These are phyloP conservation scores for Globisporangium cylindrosporum DNA, from an alignment of 352 stramenopile genomes.

Conservation along the genomic window DNA sequence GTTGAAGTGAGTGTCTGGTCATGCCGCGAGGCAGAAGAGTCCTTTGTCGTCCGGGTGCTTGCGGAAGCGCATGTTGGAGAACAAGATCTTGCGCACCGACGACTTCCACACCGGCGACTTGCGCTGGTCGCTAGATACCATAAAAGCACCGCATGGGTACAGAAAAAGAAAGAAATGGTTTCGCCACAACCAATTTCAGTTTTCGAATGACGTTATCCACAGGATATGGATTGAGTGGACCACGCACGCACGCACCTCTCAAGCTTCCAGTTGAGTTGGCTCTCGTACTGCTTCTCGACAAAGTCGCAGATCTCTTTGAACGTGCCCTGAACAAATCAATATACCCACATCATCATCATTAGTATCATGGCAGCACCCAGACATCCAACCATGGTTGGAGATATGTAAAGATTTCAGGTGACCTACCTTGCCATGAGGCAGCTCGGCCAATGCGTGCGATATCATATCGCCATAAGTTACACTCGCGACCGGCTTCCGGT, in stretches of 20 bases:
- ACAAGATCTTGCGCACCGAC: constrained; percentile 88
- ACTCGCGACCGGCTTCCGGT: constrained; percentile 74
- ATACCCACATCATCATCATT: neutral
- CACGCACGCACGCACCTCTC: constrained; percentile 53
- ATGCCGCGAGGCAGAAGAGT: constrained; percentile 67
- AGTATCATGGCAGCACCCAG: neutral
- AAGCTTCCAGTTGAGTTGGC: constrained; percentile 89
- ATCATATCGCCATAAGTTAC: constrained; percentile 90
- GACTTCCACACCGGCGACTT: constrained; percentile 89
- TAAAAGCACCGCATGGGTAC: neutral
- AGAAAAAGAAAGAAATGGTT: neutral
- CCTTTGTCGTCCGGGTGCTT: constrained; percentile 74
- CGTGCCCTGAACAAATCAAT: constrained; percentile 36
- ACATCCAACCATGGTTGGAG: neutral
- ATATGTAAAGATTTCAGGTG: neutral
- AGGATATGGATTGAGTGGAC: neutral
- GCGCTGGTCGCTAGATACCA: constrained; percentile 54
- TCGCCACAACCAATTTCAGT: neutral
- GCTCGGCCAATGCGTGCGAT: constrained; percentile 64
- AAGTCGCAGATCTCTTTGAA: constrained; percentile 91
- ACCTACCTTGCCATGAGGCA: constrained; percentile 66
- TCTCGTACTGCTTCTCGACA: constrained; percentile 83
- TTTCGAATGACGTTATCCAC: neutral
- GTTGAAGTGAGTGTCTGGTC: constrained; percentile 9
- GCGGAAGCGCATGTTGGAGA: constrained; percentile 83